Evolutionary conservation across 1,284 basidiomycete genomes (phyloP).

Genomic region (Takashimella koratensis): DNA sequence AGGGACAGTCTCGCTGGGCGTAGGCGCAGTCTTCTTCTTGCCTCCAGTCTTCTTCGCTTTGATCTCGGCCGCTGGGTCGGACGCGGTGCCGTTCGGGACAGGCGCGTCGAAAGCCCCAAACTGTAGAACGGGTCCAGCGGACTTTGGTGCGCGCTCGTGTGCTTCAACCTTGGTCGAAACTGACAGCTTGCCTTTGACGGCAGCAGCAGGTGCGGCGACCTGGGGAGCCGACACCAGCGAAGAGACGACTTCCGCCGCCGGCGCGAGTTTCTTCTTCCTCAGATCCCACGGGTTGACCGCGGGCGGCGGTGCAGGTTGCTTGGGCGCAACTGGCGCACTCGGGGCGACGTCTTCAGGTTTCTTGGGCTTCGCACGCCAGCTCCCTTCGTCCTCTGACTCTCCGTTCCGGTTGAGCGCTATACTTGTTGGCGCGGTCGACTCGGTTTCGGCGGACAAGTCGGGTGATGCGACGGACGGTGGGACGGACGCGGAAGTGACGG

Average conservation of each 20-base stretch:
- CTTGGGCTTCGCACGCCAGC: slow-evolving; percentile 31
- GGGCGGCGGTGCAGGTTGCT: slow-evolving; percentile 26
- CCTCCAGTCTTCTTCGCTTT: slow-evolving; percentile 9
- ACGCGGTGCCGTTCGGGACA: background rate
- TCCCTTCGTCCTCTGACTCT: slow-evolving; percentile 25
- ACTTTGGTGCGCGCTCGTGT: too few species aligned
- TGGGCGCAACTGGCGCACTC: slow-evolving; percentile 6
- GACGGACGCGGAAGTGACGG: slow-evolving; percentile 11
- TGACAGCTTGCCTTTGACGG: slow-evolving; percentile 4
- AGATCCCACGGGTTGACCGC: slow-evolving; percentile 42
- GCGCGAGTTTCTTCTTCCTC: slow-evolving; percentile 29
- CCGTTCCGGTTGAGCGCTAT: background rate
- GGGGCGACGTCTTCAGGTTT: slow-evolving; percentile 4
- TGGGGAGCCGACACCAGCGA: background rate
- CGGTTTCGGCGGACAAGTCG: slow-evolving; percentile 13
- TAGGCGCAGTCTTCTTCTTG: slow-evolving; percentile 15
- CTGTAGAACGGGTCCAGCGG: slow-evolving; percentile 1
- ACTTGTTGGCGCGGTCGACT: slow-evolving; percentile 3
- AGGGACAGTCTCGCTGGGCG: background rate
- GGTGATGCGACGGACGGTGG: slow-evolving; percentile 21
- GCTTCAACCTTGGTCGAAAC: background rate
- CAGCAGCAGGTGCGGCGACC: background rate
- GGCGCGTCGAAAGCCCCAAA: slow-evolving; percentile 8
- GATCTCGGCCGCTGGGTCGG: slow-evolving; percentile 1
- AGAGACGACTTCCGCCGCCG: slow-evolving; percentile 1